Evolutionary conservation across 441 rosid genomes (phyloP).

Genomic region (Erodium texanum): DNA sequence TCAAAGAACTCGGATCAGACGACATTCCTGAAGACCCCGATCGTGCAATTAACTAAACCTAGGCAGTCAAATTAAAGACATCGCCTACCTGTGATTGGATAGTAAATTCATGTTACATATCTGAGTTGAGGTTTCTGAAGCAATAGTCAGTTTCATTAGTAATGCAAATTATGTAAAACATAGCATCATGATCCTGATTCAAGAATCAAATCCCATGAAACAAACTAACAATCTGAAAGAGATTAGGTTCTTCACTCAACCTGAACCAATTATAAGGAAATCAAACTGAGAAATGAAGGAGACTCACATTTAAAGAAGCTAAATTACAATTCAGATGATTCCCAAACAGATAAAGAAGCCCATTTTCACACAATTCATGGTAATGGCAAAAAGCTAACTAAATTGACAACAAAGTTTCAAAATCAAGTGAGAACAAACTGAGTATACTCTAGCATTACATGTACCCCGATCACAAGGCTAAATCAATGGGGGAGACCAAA

Average conservation of each 20-base stretch:
- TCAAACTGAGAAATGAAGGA: constrained; percentile 8
- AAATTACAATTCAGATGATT: constrained; percentile 7
- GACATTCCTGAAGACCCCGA: constrained; percentile 42
- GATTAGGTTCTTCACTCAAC: constrained; percentile 22
- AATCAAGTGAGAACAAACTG: no score
- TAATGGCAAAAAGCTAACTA: background rate
- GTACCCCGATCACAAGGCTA: no score
- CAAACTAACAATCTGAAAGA: constrained; percentile 8
- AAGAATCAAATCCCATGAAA: constrained; percentile 16
- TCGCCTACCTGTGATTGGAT: constrained; percentile 25
- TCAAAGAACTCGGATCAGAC: constrained; percentile 19
- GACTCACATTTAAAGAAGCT: constrained; percentile 15
- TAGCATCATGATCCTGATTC: constrained; percentile 6
- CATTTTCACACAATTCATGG: background rate
- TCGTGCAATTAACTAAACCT: background rate
- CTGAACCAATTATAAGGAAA: constrained; percentile 17
- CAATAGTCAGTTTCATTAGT: background rate
- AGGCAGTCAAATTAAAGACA: constrained; percentile 17
- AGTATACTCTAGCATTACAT: no score
- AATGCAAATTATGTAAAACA: constrained; percentile 8
- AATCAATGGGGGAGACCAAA: background rate
- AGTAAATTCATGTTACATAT: no score
- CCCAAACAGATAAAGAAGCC: constrained; percentile 6
- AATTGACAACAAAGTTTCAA: background rate
- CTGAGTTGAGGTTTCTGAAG: no score